Base-by-base conservation (phyloP, 106 monocot species). In the Acorus gramineus region DNA sequence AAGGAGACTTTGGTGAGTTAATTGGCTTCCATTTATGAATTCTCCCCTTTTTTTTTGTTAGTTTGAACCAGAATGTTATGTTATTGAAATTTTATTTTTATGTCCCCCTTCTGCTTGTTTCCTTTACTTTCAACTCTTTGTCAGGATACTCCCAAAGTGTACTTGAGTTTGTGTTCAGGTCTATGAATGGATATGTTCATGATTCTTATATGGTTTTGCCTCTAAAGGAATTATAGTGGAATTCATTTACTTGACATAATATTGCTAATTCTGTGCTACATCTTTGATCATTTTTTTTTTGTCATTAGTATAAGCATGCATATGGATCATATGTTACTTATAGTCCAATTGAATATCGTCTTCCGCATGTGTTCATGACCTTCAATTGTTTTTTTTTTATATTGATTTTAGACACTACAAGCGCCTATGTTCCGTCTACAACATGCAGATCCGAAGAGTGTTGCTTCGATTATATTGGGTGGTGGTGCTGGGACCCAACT, bases 391-490 rank as follows among this genome's bases (percentile, higher is more conserved):
- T 10, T 63, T 10, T 63, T 47, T 56, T 45, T 3, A 54, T 52
- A 46, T 4, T 56, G 44, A 28, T 4, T 65, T 52, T 75, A 85
- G 79, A 69, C 69, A 46, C 82, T 93, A 60, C 81, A 77, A 74
- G 12, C 77, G 2, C 92, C 87, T 1, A 65, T 64, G 56, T 80
- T 82, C 56, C 13, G 61, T 45, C 78, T 53, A 10, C 58, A 53
- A 43, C 56, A 62, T 58, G 93, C 81, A 42, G 81, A 93, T 42
- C 83, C 89, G 6, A 89, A 81, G 76, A 81, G 60, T 62, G 77
- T 84, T 48, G 89, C 89, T 10, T 82, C 93, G 4, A 75, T 93
- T 64, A 89, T 93, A 60, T 60, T 93, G 58, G 89, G 93, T 47
- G 93, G 93, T 47, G 93, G 93, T 9, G 68, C 81, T 46, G 93